A percentile compares a stretch with the other conserved stretches of the same genome.
Conservation (phyloP, 768 basidiomycete genomes). For the Pleurotus cornucopiae region DNA sequence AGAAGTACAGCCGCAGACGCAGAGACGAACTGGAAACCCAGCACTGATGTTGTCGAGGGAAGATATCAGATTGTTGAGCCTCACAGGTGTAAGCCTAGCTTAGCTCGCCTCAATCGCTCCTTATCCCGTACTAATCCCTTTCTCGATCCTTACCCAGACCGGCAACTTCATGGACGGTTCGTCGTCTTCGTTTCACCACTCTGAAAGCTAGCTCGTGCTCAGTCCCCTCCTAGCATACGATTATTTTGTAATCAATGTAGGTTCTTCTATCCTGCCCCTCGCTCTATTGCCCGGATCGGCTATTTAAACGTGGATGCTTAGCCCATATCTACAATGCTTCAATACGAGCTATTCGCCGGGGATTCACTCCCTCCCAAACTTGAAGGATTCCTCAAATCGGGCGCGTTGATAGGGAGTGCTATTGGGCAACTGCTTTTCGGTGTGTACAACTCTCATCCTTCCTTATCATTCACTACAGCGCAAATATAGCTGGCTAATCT, state of each 20-base stretch:
- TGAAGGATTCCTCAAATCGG: constrained; percentile 59
- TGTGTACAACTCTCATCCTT: constrained; percentile 13
- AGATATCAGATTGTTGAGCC: constrained; percentile 58
- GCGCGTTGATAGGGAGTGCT: constrained; percentile 69
- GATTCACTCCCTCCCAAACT: constrained; percentile 44
- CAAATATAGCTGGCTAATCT: not conserved
- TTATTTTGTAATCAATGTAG: constrained; percentile 19
- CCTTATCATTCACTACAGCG: too few relatives aligned
- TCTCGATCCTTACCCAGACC: constrained; percentile 30
- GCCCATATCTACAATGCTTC: constrained; percentile 69
- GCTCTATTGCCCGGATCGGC: not conserved
- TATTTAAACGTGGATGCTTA: constrained; percentile 15
- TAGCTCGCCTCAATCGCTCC: not conserved
- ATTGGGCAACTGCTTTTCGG: constrained; percentile 66
- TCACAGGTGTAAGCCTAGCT: constrained; percentile 46
- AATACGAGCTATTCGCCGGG: constrained; percentile 58
- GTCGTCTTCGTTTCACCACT: constrained; percentile 12
- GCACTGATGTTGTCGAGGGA: constrained; percentile 27
- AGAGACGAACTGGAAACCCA: constrained; percentile 12
- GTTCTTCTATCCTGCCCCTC: not conserved
- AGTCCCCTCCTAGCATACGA: constrained; percentile 49
- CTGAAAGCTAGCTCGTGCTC: not conserved
- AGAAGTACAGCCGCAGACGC: not conserved
- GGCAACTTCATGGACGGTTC: constrained; percentile 70
- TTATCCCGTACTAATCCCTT: not conserved